Base-by-base conservation (phyloP, 169 alveolate species). In the Cryptosporidium xiaoi region DNA sequence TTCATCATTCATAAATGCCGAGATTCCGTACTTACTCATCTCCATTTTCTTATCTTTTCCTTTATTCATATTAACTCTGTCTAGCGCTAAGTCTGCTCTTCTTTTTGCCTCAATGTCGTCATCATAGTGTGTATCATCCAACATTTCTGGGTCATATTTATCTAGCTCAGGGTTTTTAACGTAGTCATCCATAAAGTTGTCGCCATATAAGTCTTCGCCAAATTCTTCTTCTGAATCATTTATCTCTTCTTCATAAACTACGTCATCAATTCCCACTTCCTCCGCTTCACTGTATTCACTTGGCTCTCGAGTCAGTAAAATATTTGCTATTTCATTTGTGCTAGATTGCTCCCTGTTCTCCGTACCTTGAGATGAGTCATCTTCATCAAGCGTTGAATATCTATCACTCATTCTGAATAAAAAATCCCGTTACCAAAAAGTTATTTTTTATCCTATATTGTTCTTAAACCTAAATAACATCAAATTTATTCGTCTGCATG, bases 81-180 rank as follows among this genome's bases (percentile, higher is more conserved):
- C 90, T 51, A 89, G 58, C 27, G 93, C 93, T 29, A 93, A 58
- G 77, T 94, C 93, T 68, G 92, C 93, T 67, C 97, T 91, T 51
- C 97, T 90, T 60, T 83, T 94, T 44, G 96, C 97, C 53, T 91
- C 92, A 46, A 94, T 91, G 82, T 94, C 96, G 67, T 93, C 94
- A 40, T 90, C 95, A 84, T 94, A 94, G 60, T 92, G 83, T 27
- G 91, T 92, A 33, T 94, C 97, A 64, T 94, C 97, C 51, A 94
- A 66, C 82, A 94, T 87, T 60, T 93, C 95, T 20, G 90, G 95
- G 71, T 94, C 97, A 71, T 94, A 94, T 44, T 90, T 95, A 82
- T 94, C 95, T 16, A 77, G 40, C 27, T 60, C 87, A 12, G 87
- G 87, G 36, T 77, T 62, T 48, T 56, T 44, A 15, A 58, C 46